Base-by-base conservation (phyloP, 2,329 filamentous ascomycete species). In the Diaporthe longicolla region DNA sequence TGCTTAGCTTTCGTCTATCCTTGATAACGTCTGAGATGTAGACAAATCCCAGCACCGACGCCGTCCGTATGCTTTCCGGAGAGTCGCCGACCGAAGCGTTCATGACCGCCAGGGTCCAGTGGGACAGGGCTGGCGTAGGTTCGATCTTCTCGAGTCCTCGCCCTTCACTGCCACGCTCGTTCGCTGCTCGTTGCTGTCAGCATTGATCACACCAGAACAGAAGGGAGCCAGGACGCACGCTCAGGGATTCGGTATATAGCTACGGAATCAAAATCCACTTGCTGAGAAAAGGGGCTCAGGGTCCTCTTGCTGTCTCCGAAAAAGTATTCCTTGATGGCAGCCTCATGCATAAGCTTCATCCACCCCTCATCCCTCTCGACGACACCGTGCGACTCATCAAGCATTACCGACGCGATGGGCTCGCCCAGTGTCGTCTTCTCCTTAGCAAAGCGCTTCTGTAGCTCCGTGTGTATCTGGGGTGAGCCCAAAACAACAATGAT, bases 21-120 rank as follows among this genome's bases (percentile, higher is more conserved):
- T 94, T 93, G 80, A 99, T 95, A 5, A 98, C 94, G 76, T 98
- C 94, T 0, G 94, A 93, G 21, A 98, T 93, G 80, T 98, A 98
- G 40, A 98, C 89, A 80, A 97, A 99, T 0, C 97, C 97, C 89
- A 97, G 93, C 40, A 98, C 92, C 72, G 93, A 93, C 10, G 95
- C 92, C 78, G 95, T 93, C 17, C 94, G 90, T 58, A 98, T 92
- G 1, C 90, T 89, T 63, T 94, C 91, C 9, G 93, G 89, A 0
- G 89, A 85, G 75, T 97, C 95, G 61, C 89, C 91, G 0, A 90
- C 83, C 2, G 90, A 88, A 59, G 93, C 95, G 80, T 95, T 92
- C 83, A 97, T 95, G 70, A 99, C 92, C 0, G 96, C 95, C 11
- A 98, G 85, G 0, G 97, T 89, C 81, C 93, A 94, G 80, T 97